phyloP scores from a whole-genome alignment of 169 alveolate species.

The Sarcocystis neurona region DNA sequence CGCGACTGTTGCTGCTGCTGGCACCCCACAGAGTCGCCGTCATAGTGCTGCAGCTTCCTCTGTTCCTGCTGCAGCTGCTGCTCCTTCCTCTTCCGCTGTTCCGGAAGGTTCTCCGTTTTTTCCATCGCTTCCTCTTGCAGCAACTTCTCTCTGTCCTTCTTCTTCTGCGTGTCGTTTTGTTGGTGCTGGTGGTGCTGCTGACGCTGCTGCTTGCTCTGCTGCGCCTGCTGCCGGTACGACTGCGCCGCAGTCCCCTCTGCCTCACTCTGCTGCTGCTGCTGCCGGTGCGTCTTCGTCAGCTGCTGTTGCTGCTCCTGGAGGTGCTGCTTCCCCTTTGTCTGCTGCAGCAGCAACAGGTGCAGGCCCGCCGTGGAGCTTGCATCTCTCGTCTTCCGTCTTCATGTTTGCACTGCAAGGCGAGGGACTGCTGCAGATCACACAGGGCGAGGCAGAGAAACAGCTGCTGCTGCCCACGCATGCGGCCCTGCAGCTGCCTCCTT shows the following conservation, averaged over 20 bases:
- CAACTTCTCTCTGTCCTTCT: not conserved
- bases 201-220: no score
- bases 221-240: not conserved
- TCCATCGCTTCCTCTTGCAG: no score
- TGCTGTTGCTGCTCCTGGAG: not conserved
- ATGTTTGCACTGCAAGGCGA: not conserved
- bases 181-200: no score
- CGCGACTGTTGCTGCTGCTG: no score
- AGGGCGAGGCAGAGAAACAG: conserved; percentile 13
- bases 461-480: conserved; percentile 1
- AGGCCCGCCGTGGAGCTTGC: conserved; percentile 7
- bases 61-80: not conserved
- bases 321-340: no score
- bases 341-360: not conserved
- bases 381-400: conserved; percentile 9
- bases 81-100: not conserved
- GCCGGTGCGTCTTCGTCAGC: not conserved
- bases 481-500: conserved; percentile 18
- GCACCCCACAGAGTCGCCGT: no score
- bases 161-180: conserved; percentile 4
- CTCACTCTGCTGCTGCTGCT: not conserved
- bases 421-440: conserved; percentile 6
- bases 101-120: not conserved
- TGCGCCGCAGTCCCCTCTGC: not conserved
- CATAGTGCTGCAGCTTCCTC: not conserved